Evolutionary conservation across 169 alveolate species (phyloP).

Genomic region (Cryptosporidium ubiquitum): DNA sequence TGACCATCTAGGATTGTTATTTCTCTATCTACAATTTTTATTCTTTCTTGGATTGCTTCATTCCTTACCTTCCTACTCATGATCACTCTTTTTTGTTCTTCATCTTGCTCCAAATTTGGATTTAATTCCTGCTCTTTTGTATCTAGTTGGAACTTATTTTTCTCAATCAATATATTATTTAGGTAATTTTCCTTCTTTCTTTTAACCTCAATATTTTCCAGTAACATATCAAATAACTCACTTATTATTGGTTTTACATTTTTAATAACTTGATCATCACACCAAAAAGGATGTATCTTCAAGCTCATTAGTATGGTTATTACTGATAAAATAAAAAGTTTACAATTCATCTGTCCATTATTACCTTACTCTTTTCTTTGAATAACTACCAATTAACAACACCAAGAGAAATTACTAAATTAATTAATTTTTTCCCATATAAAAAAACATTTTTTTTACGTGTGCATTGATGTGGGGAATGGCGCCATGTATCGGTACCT

Average conservation of each 20-base stretch:
- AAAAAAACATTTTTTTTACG: not conserved
- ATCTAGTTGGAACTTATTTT: not conserved
- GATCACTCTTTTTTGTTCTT: not conserved
- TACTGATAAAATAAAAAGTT: not conserved
- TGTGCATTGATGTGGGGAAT: conserved; percentile 1
- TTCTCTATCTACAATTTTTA: not conserved
- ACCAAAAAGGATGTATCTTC: not conserved
- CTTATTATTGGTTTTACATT: conserved; percentile 30
- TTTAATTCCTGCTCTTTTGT: not conserved
- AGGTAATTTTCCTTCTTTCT: not conserved
- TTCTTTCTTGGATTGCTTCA: not conserved
- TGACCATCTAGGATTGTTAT: conserved; percentile 10
- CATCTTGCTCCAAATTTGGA: not conserved
- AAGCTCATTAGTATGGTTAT: not conserved
- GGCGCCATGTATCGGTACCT: conserved; percentile 12
- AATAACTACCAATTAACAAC: no score
- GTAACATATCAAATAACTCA: conserved; percentile 52
- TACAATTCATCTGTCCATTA: not conserved
- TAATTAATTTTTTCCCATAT: not conserved
- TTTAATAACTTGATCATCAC: not conserved
- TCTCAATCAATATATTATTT: not conserved
- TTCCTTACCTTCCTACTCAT: no score
- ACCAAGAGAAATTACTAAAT: no score
- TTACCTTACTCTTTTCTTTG: not conserved
- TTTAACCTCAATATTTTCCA: conserved; percentile 24